Evolutionary conservation across 768 basidiomycete species (phyloP).

Genomic region (Kwoniella dejecticola): DNA sequence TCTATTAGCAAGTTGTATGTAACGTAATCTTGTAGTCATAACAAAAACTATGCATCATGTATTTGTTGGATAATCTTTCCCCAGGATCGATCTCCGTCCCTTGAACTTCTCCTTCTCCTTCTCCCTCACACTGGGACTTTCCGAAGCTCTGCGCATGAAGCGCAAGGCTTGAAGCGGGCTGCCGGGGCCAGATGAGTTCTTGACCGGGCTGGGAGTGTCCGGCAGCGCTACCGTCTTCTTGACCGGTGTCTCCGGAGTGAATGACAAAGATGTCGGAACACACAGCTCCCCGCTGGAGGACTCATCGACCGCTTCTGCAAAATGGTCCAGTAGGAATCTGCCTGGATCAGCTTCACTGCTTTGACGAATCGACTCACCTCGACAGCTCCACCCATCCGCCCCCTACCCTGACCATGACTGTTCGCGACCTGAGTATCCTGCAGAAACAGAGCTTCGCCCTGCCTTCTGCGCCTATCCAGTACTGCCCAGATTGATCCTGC

Average conservation of each 20-base stretch:
- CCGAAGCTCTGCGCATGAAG: slow-evolving; percentile 72
- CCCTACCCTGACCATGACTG: slow-evolving; percentile 94
- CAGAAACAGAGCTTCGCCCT: slow-evolving; percentile 82
- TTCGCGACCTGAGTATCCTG: slow-evolving; percentile 83
- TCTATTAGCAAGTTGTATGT: slow-evolving; percentile 10
- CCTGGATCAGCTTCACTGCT: not conserved
- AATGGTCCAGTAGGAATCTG: slow-evolving; percentile 48
- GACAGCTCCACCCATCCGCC: slow-evolving; percentile 93
- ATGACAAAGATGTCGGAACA: not conserved
- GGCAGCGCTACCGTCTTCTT: not conserved
- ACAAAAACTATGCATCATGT: not conserved
- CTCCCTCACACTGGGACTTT: slow-evolving; percentile 39
- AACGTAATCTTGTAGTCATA: slow-evolving; percentile 8
- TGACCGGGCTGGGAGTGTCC: not conserved
- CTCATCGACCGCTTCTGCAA: slow-evolving; percentile 30
- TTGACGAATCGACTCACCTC: slow-evolving; percentile 62
- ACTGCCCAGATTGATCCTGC: slow-evolving; percentile 91
- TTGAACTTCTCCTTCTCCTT: slow-evolving; percentile 39
- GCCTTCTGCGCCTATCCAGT: slow-evolving; percentile 93
- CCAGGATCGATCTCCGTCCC: slow-evolving; percentile 33
- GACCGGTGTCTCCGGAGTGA: not conserved
- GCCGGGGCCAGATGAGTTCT: not conserved
- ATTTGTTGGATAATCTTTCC: slow-evolving; percentile 12
- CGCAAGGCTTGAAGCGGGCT: slow-evolving; percentile 68
- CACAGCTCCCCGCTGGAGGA: slow-evolving; percentile 9